Conservation (phyloP, 768 basidiomycete species). For the Astraeus odoratus region DNA sequence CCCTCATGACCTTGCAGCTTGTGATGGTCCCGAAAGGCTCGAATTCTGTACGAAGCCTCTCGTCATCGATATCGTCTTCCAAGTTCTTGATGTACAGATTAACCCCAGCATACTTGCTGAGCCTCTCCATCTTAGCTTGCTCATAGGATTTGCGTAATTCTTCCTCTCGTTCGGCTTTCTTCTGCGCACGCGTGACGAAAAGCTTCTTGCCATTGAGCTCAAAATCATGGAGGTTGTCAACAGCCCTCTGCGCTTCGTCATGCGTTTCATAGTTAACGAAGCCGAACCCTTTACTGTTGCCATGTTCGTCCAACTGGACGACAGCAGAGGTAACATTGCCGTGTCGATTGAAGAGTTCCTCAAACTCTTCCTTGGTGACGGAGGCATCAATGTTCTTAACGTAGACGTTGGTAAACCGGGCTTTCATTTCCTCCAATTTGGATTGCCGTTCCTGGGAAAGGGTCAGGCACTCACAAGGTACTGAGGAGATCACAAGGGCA, state of each 20-base stretch:
- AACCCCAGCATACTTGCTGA: slow-evolving; percentile 97
- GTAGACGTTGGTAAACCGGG: slow-evolving; percentile 97
- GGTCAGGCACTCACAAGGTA: background rate
- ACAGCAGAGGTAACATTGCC: slow-evolving; percentile 88
- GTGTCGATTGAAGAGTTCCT: slow-evolving; percentile 66
- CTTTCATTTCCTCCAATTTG: slow-evolving; percentile 95
- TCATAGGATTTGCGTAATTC: slow-evolving; percentile 92
- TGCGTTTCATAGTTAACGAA: slow-evolving; percentile 96
- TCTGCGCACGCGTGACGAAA: slow-evolving; percentile 95
- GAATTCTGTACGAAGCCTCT: slow-evolving; percentile 93
- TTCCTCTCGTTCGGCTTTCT: slow-evolving; percentile 97
- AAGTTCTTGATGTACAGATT: slow-evolving; percentile 99
- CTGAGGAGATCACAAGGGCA: slow-evolving; percentile 11
- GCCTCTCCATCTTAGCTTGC: slow-evolving; percentile 92
- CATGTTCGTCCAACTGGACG: slow-evolving; percentile 76
- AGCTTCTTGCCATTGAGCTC: slow-evolving; percentile 85
- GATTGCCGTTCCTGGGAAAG: slow-evolving; percentile 83
- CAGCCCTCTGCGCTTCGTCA: slow-evolving; percentile 86
- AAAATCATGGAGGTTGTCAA: slow-evolving; percentile 81
- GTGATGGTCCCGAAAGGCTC: slow-evolving; percentile 97
- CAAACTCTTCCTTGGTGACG: slow-evolving; percentile 80
- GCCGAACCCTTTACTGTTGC: slow-evolving; percentile 94
- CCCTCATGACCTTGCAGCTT: slow-evolving; percentile 98
- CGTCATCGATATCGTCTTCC: slow-evolving; percentile 97
- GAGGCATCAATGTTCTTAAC: slow-evolving; percentile 93